These are phyloP conservation scores for Globisporangium iwayamae DNA, from an alignment of 352 stramenopile genomes.

Conservation along the genomic window DNA sequence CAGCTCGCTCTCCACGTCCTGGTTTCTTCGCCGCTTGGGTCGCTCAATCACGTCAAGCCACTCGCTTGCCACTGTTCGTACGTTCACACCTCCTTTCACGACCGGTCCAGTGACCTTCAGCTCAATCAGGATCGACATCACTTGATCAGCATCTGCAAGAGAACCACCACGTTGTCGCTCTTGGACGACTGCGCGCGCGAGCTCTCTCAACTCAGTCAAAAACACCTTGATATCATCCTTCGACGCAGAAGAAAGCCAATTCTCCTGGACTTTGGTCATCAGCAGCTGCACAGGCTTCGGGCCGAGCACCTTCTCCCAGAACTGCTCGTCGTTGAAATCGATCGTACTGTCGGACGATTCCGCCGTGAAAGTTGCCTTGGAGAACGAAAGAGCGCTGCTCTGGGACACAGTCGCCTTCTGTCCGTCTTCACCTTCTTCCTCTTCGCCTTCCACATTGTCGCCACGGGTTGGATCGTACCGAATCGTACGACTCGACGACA, in stretches of 20 bases:
- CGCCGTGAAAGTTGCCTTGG: constrained; percentile 85
- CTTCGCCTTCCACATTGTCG: constrained; percentile 36
- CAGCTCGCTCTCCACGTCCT: constrained; percentile 76
- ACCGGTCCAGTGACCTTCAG: constrained; percentile 83
- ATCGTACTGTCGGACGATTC: constrained; percentile 86
- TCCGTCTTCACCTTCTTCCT: constrained; percentile 23
- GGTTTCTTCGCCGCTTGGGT: constrained; percentile 80
- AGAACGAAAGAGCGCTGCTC: constrained; percentile 79
- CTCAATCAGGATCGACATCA: constrained; percentile 86
- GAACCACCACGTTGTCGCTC: constrained; percentile 83
- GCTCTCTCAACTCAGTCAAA: constrained; percentile 67
- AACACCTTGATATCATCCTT: constrained; percentile 83
- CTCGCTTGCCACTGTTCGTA: constrained; percentile 67
- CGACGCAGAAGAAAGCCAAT: constrained; percentile 61
- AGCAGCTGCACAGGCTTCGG: constrained; percentile 83
- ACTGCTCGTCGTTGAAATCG: constrained; percentile 90
- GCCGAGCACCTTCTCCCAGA: constrained; percentile 89
- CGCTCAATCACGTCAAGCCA: constrained; percentile 87
- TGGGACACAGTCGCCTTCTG: constrained; percentile 42
- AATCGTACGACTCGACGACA: constrained; percentile 85
- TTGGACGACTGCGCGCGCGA: constrained; percentile 77
- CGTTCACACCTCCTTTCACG: constrained; percentile 69
- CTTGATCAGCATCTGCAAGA: constrained; percentile 78
- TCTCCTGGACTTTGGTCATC: constrained; percentile 88
- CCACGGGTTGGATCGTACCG: constrained; percentile 77